phyloP scores from a whole-genome alignment of 78 protist genomes.

The Emiliania huxleyi region DNA sequence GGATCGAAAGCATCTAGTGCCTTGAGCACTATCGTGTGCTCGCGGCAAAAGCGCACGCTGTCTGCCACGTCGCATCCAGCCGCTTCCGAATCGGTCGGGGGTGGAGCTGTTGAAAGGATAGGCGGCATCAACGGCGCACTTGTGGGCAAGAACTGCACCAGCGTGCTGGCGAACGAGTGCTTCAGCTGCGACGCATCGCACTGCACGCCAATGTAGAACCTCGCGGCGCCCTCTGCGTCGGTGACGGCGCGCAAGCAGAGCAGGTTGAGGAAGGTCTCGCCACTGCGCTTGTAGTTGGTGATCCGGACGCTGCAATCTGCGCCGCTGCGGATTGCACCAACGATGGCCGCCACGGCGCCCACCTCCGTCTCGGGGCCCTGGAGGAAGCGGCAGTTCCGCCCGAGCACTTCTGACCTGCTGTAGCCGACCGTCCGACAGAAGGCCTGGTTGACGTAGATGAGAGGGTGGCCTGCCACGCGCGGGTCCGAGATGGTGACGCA shows the following conservation, averaged over 20 bases:
- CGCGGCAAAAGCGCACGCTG: not conserved
- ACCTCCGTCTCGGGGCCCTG: constrained; percentile 19
- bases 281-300: not conserved
- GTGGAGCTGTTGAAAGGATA: not conserved
- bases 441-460: not conserved
- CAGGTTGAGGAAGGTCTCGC: not conserved
- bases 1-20: not conserved
- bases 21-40: not conserved
- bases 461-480: not conserved
- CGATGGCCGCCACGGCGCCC: not conserved
- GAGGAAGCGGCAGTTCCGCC: constrained; percentile 40
- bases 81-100: not conserved
- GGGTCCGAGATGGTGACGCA: not conserved
- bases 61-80: not conserved
- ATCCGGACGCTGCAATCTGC: not conserved
- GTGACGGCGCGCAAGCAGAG: not conserved
- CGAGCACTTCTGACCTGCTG: not conserved
- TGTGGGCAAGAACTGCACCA: not conserved
- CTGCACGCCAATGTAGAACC: not conserved
- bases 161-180: not conserved
- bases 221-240: not conserved
- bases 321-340: not conserved
- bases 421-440: not conserved
- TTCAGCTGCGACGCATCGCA: not conserved
- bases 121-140: too few species aligned